phyloP scores from a whole-genome alignment of 1,139 yeast species.

The Suhomyces wounanorum region DNA sequence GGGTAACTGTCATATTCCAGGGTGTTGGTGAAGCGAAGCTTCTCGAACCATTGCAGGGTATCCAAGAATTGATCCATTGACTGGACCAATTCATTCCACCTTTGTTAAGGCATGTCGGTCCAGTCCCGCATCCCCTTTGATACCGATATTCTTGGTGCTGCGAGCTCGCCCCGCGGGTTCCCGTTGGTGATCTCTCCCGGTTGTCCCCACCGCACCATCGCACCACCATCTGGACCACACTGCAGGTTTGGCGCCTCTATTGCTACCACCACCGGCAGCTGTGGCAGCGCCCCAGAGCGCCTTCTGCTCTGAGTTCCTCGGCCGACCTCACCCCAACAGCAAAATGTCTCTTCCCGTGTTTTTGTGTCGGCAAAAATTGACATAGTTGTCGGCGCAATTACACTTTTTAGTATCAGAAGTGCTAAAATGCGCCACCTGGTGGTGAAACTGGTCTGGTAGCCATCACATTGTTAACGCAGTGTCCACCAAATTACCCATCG shows the following conservation, averaged over 20 bases:
- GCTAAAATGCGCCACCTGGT: conserved; percentile 1
- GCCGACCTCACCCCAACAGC: not conserved
- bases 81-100: too few species aligned
- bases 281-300: not conserved
- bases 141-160: too few species aligned
- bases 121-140: too few species aligned
- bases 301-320: not conserved
- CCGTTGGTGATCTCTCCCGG: not conserved
- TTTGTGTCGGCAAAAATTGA: conserved; percentile 1
- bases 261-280: not conserved
- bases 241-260: not conserved
- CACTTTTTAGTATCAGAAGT: conserved; percentile 1
- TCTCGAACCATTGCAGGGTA: not conserved
- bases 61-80: too few species aligned
- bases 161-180: too few species aligned
- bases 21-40: not conserved
- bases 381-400: not conserved
- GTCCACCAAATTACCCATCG: not conserved
- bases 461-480: not conserved
- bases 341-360: not conserved
- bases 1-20: not conserved
- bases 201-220: not conserved
- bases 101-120: too few species aligned
- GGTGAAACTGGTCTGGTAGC: not conserved
- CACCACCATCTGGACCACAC: not conserved